phyloP scores from a whole-genome alignment of 768 basidiomycete genomes.

The Calocera viscosa region DNA sequence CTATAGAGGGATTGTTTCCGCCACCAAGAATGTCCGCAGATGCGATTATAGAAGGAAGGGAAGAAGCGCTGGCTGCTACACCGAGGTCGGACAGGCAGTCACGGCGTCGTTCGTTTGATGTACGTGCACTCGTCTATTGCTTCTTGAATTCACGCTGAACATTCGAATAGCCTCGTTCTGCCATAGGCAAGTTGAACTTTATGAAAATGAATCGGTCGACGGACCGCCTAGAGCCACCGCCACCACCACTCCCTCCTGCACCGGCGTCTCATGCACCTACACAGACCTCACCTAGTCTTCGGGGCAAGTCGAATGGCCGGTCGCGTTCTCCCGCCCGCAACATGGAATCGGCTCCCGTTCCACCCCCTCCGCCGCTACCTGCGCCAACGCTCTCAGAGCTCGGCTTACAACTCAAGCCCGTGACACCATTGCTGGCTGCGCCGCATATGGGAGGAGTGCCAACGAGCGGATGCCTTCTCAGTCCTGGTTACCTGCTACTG shows the following conservation, averaged over 20 bases:
- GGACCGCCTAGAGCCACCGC: slow-evolving; percentile 25
- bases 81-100: not conserved
- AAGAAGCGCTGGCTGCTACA: not conserved
- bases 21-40: slow-evolving; percentile 2
- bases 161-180: slow-evolving; percentile 59
- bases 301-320: slow-evolving; percentile 27
- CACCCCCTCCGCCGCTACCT: slow-evolving; percentile 60
- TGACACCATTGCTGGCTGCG: slow-evolving; percentile 57
- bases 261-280: slow-evolving; percentile 19
- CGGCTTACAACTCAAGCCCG: slow-evolving; percentile 53
- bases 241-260: slow-evolving; percentile 12
- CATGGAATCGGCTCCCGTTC: slow-evolving; percentile 29
- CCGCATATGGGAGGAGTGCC: slow-evolving; percentile 70
- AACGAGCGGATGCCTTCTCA: slow-evolving; percentile 62
- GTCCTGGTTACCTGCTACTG: slow-evolving; percentile 68
- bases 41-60: slow-evolving; percentile 3
- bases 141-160: slow-evolving; percentile 23
- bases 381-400: slow-evolving; percentile 63
- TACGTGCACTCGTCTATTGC: not conserved
- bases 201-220: slow-evolving; percentile 50
- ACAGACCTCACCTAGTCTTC: slow-evolving; percentile 27
- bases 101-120: slow-evolving; percentile 13
- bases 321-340: slow-evolving; percentile 42
- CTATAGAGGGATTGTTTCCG: not conserved
- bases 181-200: slow-evolving; percentile 26